phyloP scores from a whole-genome alignment of 169 alveolate species.

The Plasmodium gaboni region DNA sequence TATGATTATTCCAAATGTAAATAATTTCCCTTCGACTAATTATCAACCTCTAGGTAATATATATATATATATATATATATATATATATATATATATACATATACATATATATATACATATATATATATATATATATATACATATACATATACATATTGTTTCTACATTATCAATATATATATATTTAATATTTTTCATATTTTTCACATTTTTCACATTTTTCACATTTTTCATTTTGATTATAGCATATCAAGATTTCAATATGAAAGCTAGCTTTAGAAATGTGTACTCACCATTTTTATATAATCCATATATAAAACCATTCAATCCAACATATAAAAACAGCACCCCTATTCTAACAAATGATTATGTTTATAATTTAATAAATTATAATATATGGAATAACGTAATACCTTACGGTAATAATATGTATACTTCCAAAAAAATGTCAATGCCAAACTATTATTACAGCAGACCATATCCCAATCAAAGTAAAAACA shows the following conservation, averaged over 20 bases:
- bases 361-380: constrained; percentile 23
- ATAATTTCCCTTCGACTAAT: constrained; percentile 4
- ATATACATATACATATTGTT: constrained; percentile 3
- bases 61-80: not conserved
- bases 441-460: constrained; percentile 26
- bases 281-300: not conserved
- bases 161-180: constrained; percentile 6
- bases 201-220: too few relatives aligned
- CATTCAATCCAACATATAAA: constrained; percentile 19
- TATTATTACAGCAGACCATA: constrained; percentile 25
- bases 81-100: too few relatives aligned
- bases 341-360: not conserved
- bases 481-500: constrained; percentile 25
- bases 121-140: too few relatives aligned
- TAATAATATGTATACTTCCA: constrained; percentile 35
- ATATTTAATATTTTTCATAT: too few relatives aligned
- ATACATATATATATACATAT: not conserved
- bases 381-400: constrained; percentile 22
- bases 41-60: constrained; percentile 3
- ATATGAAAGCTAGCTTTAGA: too few relatives aligned
- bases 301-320: constrained; percentile 15
- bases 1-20: constrained; percentile 24
- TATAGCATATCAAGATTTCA: too few relatives aligned
- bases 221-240: too few relatives aligned
- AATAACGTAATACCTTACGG: constrained; percentile 17